Base-by-base conservation (phyloP, 1,284 basidiomycete genomes). In the Heterobasidion occidentale region DNA sequence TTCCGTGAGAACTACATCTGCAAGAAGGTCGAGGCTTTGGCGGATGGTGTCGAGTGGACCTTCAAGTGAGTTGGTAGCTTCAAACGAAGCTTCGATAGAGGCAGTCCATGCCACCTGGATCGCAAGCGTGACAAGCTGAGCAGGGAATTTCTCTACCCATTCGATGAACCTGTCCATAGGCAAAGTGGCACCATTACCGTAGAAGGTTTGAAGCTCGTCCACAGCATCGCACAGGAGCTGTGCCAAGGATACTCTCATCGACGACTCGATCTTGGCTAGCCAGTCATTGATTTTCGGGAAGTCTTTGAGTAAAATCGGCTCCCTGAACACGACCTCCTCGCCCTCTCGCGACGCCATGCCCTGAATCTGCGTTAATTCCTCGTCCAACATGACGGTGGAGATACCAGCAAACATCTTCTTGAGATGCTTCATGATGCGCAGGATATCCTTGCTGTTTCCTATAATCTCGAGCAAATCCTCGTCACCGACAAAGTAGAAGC, bases 351-450 rank as follows among this genome's bases (percentile, higher is more conserved):
- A 98, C 5, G 90, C 85, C 84, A 98, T 95, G 52, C 89, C 93
- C 64, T 85, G 83, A 58, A 94, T 94, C 66, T 90, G 82, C 1
- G 91, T 89, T 58, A 93, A 73, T 49, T 94, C 92, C 8, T 94
- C 91, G 68, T 97, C 92, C n/a, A 98, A 78, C 63, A 78, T 81
- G 60, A 99, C 80, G 0, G 92, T 93, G 0, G 93, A 90, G 50
- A 99, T 89, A 45, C 98, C 97, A 7, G 97, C 97, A 71, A 99
- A 99, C 97, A 99, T 99, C 81, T 99, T 99, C 77, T 98, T 98
- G 61, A 99, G 80, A 72, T 99, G 97, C 67, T 98, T 98, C 88
- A 97, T 92, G 70, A 98, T 92, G 35, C 96, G 89, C 51, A 93
- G 75, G 61, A 98, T 96, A 67, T 99, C 97, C 73, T 98, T 99